phyloP scores from a whole-genome alignment of 179 eudicot genomes.

The Nepenthes alata region DNA sequence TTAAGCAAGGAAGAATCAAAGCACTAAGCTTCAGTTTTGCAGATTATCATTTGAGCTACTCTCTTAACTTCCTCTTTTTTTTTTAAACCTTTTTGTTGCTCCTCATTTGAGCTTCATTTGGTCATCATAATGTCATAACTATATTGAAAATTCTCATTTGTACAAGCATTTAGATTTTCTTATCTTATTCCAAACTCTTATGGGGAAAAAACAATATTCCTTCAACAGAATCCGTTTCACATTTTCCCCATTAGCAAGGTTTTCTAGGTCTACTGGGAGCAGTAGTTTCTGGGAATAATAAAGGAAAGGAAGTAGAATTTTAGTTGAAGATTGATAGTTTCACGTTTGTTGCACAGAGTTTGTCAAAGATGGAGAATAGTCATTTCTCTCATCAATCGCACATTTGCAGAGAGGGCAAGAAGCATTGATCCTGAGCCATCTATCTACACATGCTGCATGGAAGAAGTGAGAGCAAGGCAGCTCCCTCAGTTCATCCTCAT shows the following conservation, averaged over 20 bases:
- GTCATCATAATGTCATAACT: too few relatives aligned
- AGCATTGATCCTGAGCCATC: conserved; percentile 72
- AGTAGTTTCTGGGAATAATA: neutral
- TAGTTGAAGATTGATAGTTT: neutral
- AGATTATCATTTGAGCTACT: neutral
- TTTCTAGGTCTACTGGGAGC: neutral
- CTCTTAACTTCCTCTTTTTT: neutral
- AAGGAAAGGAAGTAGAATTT: neutral
- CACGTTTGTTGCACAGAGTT: conserved; percentile 25
- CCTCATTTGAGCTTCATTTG: neutral
- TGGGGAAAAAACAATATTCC: neutral
- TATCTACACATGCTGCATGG: conserved; percentile 68
- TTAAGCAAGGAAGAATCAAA: too few relatives aligned
- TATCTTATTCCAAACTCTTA: neutral
- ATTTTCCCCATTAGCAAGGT: neutral
- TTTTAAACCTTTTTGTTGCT: neutral
- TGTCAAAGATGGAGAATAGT: conserved; percentile 13
- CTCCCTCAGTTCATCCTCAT: conserved; percentile 62
- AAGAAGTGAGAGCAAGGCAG: conserved; percentile 73
- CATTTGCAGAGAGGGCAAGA: conserved; percentile 70
- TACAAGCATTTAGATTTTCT: neutral
- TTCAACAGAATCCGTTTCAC: neutral
- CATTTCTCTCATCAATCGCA: conserved; percentile 33
- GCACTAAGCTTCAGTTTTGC: too few relatives aligned
- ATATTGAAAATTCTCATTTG: neutral